These are phyloP conservation scores for Colletotrichum lentis DNA, from an alignment of 2,329 filamentous ascomycete species.

Conservation along the genomic window DNA sequence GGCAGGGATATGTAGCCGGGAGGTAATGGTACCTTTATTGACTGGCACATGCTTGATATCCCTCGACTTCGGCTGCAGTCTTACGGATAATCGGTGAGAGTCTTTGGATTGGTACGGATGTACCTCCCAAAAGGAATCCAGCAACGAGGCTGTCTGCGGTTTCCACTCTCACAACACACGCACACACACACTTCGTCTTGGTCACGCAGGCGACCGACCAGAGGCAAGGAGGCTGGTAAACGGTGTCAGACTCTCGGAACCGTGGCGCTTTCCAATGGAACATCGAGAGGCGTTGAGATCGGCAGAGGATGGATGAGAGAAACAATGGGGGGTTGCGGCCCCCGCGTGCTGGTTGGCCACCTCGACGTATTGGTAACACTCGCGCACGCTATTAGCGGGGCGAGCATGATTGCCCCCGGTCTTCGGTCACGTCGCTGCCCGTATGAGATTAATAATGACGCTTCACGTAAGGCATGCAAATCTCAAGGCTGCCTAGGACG, in stretches of 20 bases:
- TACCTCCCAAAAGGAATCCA: slow-evolving; percentile 12
- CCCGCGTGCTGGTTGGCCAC: slow-evolving; percentile 29
- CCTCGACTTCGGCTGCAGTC: neutral
- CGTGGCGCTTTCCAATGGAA: slow-evolving; percentile 32
- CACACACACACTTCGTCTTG: slow-evolving; percentile 1
- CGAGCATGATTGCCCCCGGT: slow-evolving; percentile 28
- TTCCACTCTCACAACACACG: neutral
- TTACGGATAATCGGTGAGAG: slow-evolving; percentile 25
- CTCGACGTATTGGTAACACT: slow-evolving; percentile 29
- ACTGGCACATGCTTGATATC: slow-evolving; percentile 6
- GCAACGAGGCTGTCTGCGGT: slow-evolving; percentile 5
- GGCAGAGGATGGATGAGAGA: slow-evolving; percentile 21
- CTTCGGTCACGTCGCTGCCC: slow-evolving; percentile 32
- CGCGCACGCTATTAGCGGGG: slow-evolving; percentile 29
- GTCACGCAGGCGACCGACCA: slow-evolving; percentile 11
- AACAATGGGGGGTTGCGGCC: slow-evolving; percentile 12
- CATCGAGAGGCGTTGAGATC: slow-evolving; percentile 31
- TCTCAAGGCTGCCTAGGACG: slow-evolving; percentile 20
- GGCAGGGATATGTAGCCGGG: slow-evolving; percentile 8
- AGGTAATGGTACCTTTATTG: neutral
- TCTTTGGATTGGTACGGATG: neutral
- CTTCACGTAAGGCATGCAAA: slow-evolving; percentile 33
- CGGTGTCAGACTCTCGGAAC: slow-evolving; percentile 33
- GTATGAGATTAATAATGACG: slow-evolving; percentile 33
- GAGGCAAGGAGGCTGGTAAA: slow-evolving; percentile 6